Conservation (phyloP, 2,329 filamentous ascomycete genomes). For the Escovopsis weberi region DNA sequence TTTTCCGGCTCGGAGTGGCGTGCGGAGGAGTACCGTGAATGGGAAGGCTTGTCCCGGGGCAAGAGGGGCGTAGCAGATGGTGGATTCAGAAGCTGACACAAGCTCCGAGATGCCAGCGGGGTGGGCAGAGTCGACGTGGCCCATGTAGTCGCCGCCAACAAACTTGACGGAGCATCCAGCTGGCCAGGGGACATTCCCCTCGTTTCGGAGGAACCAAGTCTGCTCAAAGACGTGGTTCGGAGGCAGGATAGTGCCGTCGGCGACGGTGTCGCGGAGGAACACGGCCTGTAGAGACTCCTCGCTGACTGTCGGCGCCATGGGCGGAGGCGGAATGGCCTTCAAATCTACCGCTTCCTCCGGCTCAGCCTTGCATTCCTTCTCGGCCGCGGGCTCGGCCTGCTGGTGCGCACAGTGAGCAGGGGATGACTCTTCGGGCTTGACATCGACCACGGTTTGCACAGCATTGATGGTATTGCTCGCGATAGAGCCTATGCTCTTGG, state of each 20-base stretch:
- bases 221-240: slow-evolving; percentile 70
- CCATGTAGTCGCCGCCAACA: slow-evolving; percentile 92
- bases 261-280: slow-evolving; percentile 65
- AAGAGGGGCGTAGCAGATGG: slow-evolving; percentile 54
- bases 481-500: slow-evolving; percentile 15
- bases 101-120: slow-evolving; percentile 68
- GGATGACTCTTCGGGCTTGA: slow-evolving; percentile 42
- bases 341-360: slow-evolving; percentile 10
- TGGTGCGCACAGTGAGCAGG: slow-evolving; percentile 3
- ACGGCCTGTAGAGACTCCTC: slow-evolving; percentile 31
- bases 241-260: slow-evolving; percentile 60
- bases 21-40: slow-evolving; percentile 77
- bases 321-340: neutral
- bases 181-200: slow-evolving; percentile 68
- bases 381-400: slow-evolving; percentile 9
- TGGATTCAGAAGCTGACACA: slow-evolving; percentile 68
- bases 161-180: slow-evolving; percentile 81
- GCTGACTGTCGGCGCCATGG: slow-evolving; percentile 10
- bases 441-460: slow-evolving; percentile 59
- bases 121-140: slow-evolving; percentile 67
- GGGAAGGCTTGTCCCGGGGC: slow-evolving; percentile 58
- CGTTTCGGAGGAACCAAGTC: slow-evolving; percentile 83
- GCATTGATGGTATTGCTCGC: slow-evolving; percentile 33
- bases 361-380: slow-evolving; percentile 9
- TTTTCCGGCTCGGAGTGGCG: slow-evolving; percentile 60